Conservation (phyloP, 306 rosid species). For the Arachis stenosperma region DNA sequence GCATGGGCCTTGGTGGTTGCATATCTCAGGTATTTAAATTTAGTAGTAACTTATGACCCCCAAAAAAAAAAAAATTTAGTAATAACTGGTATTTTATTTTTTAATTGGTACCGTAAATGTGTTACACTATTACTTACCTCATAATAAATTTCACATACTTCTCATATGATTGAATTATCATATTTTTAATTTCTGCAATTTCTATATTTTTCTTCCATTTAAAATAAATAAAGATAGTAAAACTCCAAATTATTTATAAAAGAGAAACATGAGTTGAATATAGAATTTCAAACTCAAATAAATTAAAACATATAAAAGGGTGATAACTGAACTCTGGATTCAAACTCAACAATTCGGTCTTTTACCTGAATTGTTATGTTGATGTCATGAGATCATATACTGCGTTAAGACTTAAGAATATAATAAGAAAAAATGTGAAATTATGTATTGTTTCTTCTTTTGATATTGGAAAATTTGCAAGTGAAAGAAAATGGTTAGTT, state of each 20-base stretch:
- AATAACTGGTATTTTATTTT: not conserved
- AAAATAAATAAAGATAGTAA: no score
- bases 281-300: no score
- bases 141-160: not conserved
- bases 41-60: not conserved
- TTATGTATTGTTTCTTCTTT: not conserved
- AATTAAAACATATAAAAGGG: no score
- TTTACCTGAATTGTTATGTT: no score
- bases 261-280: no score
- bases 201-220: not conserved
- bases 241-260: no score
- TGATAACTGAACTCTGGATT: no score
- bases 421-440: not conserved
- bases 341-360: no score
- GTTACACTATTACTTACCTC: no score
- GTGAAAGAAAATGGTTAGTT: slow-evolving; percentile 30
- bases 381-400: no score
- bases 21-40: slow-evolving; percentile 66
- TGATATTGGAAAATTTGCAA: not conserved
- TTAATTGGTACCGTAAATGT: not conserved
- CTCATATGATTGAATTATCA: not conserved
- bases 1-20: slow-evolving; percentile 93
- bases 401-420: not conserved
- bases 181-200: not conserved
- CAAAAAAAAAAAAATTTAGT: no score